Conservation (phyloP, 1,139 yeast genomes). For the Geotrichum europaeum region DNA sequence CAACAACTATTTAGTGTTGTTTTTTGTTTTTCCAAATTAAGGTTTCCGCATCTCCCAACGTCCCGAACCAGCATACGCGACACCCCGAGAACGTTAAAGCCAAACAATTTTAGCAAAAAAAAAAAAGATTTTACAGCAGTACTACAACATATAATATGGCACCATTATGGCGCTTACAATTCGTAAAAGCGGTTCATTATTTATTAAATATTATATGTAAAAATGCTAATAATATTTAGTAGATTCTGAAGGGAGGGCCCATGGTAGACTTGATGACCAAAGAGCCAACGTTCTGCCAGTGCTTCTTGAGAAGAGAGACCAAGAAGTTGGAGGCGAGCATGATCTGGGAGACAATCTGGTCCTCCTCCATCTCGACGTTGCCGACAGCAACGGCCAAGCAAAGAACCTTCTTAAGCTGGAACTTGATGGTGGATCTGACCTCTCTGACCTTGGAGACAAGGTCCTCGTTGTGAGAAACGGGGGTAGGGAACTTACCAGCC, state of each 20-base stretch:
- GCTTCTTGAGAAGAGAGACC: conserved; percentile 98
- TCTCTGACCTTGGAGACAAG: conserved; percentile 92
- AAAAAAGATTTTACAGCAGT: background rate
- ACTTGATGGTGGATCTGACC: conserved; percentile 99
- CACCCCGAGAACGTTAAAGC: background rate
- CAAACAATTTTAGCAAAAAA: background rate
- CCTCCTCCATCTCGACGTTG: conserved; percentile 99
- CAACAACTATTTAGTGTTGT: background rate
- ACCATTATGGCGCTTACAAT: background rate
- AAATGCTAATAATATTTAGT: conserved; percentile 49
- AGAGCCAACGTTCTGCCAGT: conserved; percentile 99
- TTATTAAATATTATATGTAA: background rate
- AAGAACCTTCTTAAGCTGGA: conserved; percentile 93
- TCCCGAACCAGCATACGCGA: background rate
- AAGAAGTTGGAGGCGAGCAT: conserved; percentile 99
- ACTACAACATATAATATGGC: background rate
- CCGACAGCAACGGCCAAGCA: conserved; percentile 96
- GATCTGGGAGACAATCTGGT: conserved; percentile 93
- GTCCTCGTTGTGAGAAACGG: conserved; percentile 99
- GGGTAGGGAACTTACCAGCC: conserved; percentile 99
- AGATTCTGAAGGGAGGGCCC: conserved; percentile 99
- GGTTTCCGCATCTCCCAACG: background rate
- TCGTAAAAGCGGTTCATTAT: background rate
- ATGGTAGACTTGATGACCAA: conserved; percentile 97
- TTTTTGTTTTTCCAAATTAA: background rate